Base-by-base conservation (phyloP, 2,329 filamentous ascomycete genomes). In the Beauveria sp. region DNA sequence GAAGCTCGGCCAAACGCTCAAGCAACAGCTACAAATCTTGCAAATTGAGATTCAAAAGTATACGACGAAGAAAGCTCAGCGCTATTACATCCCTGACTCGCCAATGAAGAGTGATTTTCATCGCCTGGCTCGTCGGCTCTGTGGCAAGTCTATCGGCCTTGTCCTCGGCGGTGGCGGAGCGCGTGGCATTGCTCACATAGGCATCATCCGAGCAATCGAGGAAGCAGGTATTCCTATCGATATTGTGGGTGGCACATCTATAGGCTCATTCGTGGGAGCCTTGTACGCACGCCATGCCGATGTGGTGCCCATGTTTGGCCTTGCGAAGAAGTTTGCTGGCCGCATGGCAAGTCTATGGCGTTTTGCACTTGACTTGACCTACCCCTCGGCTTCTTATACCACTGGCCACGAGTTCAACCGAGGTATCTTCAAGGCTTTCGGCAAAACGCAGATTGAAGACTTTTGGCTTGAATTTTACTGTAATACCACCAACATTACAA, bases 301-400 rank as follows among this genome's bases (percentile, higher is more conserved):
- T 70, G 88, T 97, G 1, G 93, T 99, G 5, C 95, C 95, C 14
- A 96, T 98, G 84, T 96, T 96, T 69, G 95, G 95, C 0, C 85
- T 96, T 51, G 92, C 92, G 16, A 99, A 99, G 82, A 97, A 97
- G 73, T 99, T 99, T 73, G 86, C 95, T 0, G 93, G 95, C 5
- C 89, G 96, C n/a, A 99, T 99, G 96, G 91, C 91, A 50, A 98
- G 93, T 74, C 91, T 98, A 77, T 99, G 95, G 95, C 87, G 95
- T n/a, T 97, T 99, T 73, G 93, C 93, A 1, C 80, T 99, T 3
- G 95, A 99, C 71, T 76, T 99, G 68, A 99, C 95, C 0, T 99
- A 99, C 73, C 95, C 95, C 0, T 95, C 93, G 6, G 91, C 91
- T 8, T 96, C 93, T 1, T 99, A 99, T 76, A 99, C 96, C 1